These are phyloP conservation scores for Tetrahymena malaccensis DNA, from an alignment of 73 alveolate species.

Conservation along the genomic window DNA sequence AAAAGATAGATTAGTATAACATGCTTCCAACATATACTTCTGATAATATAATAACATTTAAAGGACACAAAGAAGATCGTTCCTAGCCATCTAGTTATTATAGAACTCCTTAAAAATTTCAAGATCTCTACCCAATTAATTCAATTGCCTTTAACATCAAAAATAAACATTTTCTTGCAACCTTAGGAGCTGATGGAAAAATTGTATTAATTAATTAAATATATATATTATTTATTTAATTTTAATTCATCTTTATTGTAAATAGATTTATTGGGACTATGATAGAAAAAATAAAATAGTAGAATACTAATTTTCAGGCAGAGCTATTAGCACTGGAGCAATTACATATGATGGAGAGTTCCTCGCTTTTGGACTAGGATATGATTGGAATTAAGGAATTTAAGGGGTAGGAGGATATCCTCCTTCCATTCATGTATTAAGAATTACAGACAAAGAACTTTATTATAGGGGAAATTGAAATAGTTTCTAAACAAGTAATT, in stretches of 20 bases:
- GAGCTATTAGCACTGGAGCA: not conserved
- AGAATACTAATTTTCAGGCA: not conserved
- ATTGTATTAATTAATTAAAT: not conserved
- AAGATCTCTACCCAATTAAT: not conserved
- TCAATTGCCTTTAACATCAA: not conserved
- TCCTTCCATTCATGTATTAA: not conserved
- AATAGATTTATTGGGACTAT: not conserved
- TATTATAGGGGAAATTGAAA: not conserved
- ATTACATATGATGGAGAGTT: not conserved
- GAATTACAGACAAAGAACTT: not conserved
- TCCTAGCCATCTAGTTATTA: not conserved
- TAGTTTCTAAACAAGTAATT: not conserved
- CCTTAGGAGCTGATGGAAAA: not conserved
- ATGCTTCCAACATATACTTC: not conserved
- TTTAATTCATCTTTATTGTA: not conserved
- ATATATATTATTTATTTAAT: not conserved
- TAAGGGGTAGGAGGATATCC: not conserved
- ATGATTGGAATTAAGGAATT: not conserved
- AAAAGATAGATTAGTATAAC: not conserved
- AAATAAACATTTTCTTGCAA: not conserved
- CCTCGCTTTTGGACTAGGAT: not conserved
- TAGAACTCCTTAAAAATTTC: not conserved
- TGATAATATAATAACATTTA: not conserved
- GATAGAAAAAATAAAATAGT: not conserved
- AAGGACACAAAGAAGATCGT: not conserved